Evolutionary conservation across 148 eudicot genomes (phyloP).

Genomic region (Tetragonia tetragonoides): DNA sequence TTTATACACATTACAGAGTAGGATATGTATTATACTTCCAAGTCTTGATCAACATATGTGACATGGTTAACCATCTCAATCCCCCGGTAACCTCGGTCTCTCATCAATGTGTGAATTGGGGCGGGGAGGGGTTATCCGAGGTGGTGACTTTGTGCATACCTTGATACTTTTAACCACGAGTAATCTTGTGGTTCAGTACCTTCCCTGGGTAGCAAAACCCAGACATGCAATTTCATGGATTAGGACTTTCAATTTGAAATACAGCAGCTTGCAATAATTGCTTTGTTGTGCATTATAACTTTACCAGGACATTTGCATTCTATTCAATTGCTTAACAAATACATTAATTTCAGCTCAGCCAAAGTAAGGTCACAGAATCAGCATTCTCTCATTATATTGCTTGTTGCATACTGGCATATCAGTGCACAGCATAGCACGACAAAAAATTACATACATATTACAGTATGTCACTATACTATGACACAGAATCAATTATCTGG

Average conservation of each 20-base stretch:
- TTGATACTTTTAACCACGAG: not conserved
- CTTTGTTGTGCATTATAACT: not conserved
- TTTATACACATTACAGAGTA: slow-evolving; percentile 6
- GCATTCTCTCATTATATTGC: not conserved
- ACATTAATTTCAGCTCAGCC: not conserved
- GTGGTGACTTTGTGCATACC: not conserved
- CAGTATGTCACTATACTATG: not conserved
- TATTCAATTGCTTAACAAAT: not conserved
- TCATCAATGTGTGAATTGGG: no score
- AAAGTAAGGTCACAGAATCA: not conserved
- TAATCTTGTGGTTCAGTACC: not conserved
- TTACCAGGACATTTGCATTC: not conserved
- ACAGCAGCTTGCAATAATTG: not conserved
- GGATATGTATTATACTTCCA: not conserved
- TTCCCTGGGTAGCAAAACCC: not conserved
- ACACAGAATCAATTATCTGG: slow-evolving; percentile 17
- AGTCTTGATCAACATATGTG: not conserved
- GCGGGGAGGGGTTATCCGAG: no score
- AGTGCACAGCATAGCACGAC: no score
- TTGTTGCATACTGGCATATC: not conserved
- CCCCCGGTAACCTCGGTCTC: no score
- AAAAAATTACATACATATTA: no score
- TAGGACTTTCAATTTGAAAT: not conserved
- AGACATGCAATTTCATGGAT: not conserved
- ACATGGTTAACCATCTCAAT: no score